A percentile compares a stretch with the other conserved stretches of the same genome.
Evolutionary conservation across 2,329 filamentous ascomycete species (phyloP).

Genomic region (Pseudocercospora fijiensis): DNA sequence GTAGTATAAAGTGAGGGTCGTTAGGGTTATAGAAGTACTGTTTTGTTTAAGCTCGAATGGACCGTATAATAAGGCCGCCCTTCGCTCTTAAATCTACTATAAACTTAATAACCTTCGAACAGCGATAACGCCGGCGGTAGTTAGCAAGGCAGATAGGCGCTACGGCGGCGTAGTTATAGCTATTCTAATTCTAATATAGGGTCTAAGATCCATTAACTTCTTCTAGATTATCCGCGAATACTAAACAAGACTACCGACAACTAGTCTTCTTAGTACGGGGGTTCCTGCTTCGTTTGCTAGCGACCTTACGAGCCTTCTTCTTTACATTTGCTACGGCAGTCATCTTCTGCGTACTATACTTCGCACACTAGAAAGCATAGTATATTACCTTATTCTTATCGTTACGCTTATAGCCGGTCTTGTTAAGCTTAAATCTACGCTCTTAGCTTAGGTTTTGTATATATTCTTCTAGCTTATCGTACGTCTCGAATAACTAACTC

Average conservation of each 20-base stretch:
- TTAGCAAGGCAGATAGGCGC: not conserved
- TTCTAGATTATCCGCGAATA: not conserved
- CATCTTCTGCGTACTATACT: not conserved
- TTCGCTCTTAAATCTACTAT: not conserved
- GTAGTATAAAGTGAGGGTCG: not conserved
- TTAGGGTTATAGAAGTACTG: no score
- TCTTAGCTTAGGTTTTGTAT: not conserved
- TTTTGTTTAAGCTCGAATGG: no score
- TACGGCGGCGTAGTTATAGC: not conserved
- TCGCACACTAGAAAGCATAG: not conserved
- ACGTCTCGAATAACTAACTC: not conserved
- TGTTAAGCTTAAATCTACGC: not conserved
- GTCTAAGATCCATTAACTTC: not conserved
- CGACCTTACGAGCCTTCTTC: not conserved
- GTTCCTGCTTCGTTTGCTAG: not conserved
- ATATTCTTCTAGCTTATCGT: not conserved
- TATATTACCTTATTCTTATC: not conserved
- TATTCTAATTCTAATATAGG: not conserved
- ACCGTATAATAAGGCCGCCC: not conserved
- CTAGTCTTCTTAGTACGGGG: not conserved
- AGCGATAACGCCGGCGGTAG: not conserved
- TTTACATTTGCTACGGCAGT: not conserved
- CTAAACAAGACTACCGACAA: not conserved
- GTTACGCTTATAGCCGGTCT: not conserved
- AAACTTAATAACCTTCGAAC: not conserved